Conservation (phyloP, 1,284 basidiomycete species). For the Cryptococcus hybrid region DNA sequence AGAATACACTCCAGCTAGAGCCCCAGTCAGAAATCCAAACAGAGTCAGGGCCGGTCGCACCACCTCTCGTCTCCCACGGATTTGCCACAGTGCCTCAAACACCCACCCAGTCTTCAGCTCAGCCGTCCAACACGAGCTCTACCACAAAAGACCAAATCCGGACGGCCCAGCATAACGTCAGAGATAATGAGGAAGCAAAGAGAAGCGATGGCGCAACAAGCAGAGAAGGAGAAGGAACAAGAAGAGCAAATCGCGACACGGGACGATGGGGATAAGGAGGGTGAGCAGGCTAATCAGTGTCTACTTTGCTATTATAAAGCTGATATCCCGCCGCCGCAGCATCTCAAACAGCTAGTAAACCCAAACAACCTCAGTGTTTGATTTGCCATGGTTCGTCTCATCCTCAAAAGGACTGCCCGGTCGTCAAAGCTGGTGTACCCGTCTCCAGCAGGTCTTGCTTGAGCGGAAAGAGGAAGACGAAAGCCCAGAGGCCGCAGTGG, state of each 20-base stretch:
- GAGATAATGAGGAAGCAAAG: constrained; percentile 9
- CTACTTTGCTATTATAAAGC: too few species aligned
- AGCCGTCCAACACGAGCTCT: not conserved
- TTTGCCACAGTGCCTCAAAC: too few species aligned
- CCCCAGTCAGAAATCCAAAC: too few species aligned
- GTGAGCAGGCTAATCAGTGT: too few species aligned
- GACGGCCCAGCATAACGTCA: not conserved
- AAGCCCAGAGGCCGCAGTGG: constrained; percentile 9
- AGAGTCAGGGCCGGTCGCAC: too few species aligned
- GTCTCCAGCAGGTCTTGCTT: constrained; percentile 15
- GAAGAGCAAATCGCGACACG: not conserved
- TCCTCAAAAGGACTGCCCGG: constrained; percentile 32
- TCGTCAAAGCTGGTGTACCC: constrained; percentile 24
- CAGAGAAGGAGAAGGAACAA: not conserved
- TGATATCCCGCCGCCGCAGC: not conserved
- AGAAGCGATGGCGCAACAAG: not conserved
- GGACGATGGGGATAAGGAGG: not conserved
- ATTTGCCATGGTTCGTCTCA: constrained; percentile 25
- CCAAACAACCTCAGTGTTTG: constrained; percentile 6
- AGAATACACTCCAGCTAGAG: too few species aligned
- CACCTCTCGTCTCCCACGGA: too few species aligned
- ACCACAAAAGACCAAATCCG: not conserved
- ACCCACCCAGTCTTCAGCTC: too few species aligned
- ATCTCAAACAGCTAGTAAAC: too few species aligned
- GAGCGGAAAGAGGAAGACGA: constrained; percentile 12